Evolutionary conservation across 345 rosid species (phyloP), one percentile per base, ranked within the genome.

Genomic region (Salix brachista): DNA sequence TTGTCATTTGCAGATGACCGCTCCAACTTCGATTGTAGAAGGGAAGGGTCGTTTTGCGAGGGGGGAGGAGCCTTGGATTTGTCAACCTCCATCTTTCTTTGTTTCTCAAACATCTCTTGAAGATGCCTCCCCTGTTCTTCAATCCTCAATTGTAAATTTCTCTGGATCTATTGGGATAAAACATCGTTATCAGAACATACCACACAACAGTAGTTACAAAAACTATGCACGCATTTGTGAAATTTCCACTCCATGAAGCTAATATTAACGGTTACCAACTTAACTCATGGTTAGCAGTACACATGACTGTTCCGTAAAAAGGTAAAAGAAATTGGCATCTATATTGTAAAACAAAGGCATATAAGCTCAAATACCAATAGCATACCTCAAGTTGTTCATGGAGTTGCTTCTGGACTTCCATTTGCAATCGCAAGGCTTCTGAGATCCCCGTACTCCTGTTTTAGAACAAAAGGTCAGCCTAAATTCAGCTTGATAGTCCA

Each of bases 321-420:
- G 64, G 28, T 58, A 23, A n/a, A 0, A 10, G 64, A 58, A 56
- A 23, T 9, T n/a, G 14, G 36, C 42, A 12, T 71, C 65, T 18
- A 5, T 52, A 19, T 44, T 61, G 32, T 34, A 41, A 39, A 65
- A 74, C 50, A 30, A 48, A 42, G 19, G 19, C 74, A 56, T 10
- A 44, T 58, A 76, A 70, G 80, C 70, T 81, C 13, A 14, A 78
- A 74, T 66, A 23, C 21, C 36, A 71, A 54, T 48, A 64, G 65
- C 75, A 79, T 79, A 92, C 98, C 97, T 94, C 98, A 76, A 92
- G 97, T 80, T 94, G 98, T 84, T 92, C 98, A 48, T 94, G 98
- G 73, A 94, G 96, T 70, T 69, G 91, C 88, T 92, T 94, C 83
- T 94, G 98, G 80, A 94, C 97, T 84, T 92, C 91, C 93, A 94